Evolutionary conservation across 2,329 filamentous ascomycete species (phyloP).

Genomic region (Aspergillus pseudotamarii): DNA sequence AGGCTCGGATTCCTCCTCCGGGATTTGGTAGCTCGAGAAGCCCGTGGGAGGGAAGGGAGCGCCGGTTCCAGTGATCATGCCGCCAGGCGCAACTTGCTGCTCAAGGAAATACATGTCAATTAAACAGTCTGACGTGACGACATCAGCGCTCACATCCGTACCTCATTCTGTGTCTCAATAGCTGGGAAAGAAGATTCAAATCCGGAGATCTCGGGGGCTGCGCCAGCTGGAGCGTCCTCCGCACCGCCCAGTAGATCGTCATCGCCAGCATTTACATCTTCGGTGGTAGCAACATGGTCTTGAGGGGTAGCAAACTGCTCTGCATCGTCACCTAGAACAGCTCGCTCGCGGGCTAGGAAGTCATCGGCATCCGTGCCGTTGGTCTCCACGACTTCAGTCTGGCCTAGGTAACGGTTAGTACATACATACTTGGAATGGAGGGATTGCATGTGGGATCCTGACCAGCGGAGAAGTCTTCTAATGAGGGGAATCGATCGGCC

Average conservation of each 20-base stretch:
- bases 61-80: slow-evolving; percentile 74
- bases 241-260: slow-evolving; percentile 70
- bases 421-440: slow-evolving; percentile 19
- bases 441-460: slow-evolving; percentile 33
- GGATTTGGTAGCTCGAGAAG: slow-evolving; percentile 57
- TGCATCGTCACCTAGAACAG: slow-evolving; percentile 87
- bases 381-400: slow-evolving; percentile 36
- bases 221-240: slow-evolving; percentile 30
- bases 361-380: slow-evolving; percentile 67
- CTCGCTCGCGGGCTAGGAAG: slow-evolving; percentile 90
- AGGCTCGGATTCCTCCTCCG: slow-evolving; percentile 83
- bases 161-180: slow-evolving; percentile 73
- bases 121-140: not conserved
- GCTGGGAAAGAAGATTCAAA: slow-evolving; percentile 94
- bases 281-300: slow-evolving; percentile 62
- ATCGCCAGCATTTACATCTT: slow-evolving; percentile 65
- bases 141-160: slow-evolving; percentile 41
- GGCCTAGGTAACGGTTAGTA: slow-evolving; percentile 36
- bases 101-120: slow-evolving; percentile 36
- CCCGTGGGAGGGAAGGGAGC: slow-evolving; percentile 58
- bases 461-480: slow-evolving; percentile 74
- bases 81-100: slow-evolving; percentile 70
- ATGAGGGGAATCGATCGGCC: slow-evolving; percentile 77
- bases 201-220: slow-evolving; percentile 51
- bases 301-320: slow-evolving; percentile 81